phyloP scores from a whole-genome alignment of 176 grass and related monocot genomes.

The Hsuehochloa calcarea region DNA sequence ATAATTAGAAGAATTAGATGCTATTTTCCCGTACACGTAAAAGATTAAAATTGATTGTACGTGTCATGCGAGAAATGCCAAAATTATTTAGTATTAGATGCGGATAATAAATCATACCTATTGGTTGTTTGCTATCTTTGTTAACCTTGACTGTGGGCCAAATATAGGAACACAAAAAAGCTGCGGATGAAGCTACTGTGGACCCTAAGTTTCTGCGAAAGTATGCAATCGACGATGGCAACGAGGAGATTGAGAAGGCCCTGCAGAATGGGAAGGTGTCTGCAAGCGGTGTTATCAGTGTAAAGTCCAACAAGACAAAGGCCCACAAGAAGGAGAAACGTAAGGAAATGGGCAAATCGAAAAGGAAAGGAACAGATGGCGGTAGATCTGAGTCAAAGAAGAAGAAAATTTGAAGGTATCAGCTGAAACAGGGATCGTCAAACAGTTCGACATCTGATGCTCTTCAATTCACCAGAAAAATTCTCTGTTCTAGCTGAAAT shows the following conservation, averaged over 20 bases:
- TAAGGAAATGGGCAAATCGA: constrained; percentile 43
- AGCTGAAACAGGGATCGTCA: neutral
- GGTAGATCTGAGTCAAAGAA: constrained; percentile 62
- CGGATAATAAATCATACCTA: neutral
- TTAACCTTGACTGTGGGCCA: neutral
- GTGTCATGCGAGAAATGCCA: neutral
- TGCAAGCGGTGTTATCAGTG: constrained; percentile 69
- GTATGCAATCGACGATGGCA: constrained; percentile 56
- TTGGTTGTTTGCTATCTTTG: neutral
- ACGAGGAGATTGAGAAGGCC: constrained; percentile 61
- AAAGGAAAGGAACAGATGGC: constrained; percentile 74
- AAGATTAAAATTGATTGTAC: neutral
- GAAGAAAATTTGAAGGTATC: constrained; percentile 43
- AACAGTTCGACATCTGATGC: neutral
- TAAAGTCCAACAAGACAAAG: constrained; percentile 63
- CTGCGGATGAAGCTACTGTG: constrained; percentile 42
- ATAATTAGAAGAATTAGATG: neutral
- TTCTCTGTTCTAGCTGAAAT: neutral
- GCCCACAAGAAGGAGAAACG: constrained; percentile 49
- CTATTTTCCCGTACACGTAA: neutral
- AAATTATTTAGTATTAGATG: neutral
- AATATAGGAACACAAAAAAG: constrained; percentile 69
- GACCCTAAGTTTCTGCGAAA: constrained; percentile 57
- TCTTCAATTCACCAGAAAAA: neutral
- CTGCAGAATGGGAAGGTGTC: constrained; percentile 67